Evolutionary conservation across 441 rosid species (phyloP).

Genomic region (Raphanus hybrid): DNA sequence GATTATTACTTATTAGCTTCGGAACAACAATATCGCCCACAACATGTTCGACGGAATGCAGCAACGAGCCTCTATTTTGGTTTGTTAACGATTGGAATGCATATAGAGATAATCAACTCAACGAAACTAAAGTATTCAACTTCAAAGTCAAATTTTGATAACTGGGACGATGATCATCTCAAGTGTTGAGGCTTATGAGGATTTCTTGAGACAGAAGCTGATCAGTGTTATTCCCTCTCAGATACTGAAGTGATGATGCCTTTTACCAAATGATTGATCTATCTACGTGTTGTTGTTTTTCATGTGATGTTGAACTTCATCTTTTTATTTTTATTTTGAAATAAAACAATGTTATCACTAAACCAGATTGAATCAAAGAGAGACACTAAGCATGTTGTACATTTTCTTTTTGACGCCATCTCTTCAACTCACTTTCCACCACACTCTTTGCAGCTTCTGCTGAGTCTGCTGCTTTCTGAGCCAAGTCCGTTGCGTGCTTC

Average conservation of each 20-base stretch:
- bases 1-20: too few species aligned
- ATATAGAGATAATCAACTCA: neutral
- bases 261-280: neutral
- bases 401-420: slow-evolving; percentile 60
- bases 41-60: too few species aligned
- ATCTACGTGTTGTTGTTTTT: neutral
- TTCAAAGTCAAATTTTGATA: too few species aligned
- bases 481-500: slow-evolving; percentile 67
- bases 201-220: slow-evolving; percentile 37
- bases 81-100: too few species aligned
- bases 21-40: too few species aligned
- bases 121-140: too few species aligned
- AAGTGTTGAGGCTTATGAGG: slow-evolving; percentile 1
- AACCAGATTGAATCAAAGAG: neutral
- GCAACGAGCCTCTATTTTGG: too few species aligned
- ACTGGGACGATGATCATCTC: too few species aligned
- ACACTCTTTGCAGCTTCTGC: slow-evolving; percentile 72
- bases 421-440: slow-evolving; percentile 66
- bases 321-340: neutral
- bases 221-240: slow-evolving; percentile 29
- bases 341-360: neutral
- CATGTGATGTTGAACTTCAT: neutral
- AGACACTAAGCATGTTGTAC: slow-evolving; percentile 28
- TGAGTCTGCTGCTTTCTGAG: slow-evolving; percentile 66
- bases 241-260: neutral